A percentile compares a stretch with the other conserved stretches of the same genome.
phyloP scores from a whole-genome alignment of 1,284 basidiomycete genomes.

The Taiwanofungus camphoratus region DNA sequence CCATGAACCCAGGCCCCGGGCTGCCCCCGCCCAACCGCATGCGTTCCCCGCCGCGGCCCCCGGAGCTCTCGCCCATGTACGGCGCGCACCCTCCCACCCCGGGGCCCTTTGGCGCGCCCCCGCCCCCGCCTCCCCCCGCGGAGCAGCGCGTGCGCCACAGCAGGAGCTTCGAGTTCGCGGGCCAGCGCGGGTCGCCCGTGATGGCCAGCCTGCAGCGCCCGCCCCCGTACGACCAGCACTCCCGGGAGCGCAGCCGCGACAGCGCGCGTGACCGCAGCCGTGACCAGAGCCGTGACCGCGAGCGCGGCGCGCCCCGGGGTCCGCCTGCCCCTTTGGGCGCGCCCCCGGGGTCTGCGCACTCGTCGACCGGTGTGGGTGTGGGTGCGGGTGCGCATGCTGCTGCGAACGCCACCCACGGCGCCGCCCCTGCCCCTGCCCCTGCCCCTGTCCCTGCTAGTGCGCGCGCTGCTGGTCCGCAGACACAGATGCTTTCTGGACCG shows the following conservation, averaged over 20 bases:
- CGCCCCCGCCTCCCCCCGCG: constrained; percentile 3
- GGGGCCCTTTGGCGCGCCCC: constrained; percentile 11
- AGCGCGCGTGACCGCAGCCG: constrained; percentile 15
- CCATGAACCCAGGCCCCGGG: constrained; percentile 12
- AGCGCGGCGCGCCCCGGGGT: constrained; percentile 15
- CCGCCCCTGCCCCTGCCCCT: constrained; percentile 8
- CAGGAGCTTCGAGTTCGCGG: constrained; percentile 12
- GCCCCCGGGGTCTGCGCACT: constrained; percentile 16
- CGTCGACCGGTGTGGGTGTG: constrained; percentile 8
- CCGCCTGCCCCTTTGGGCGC: constrained; percentile 12
- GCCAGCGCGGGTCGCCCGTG: constrained; percentile 19
- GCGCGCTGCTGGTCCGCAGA: constrained; percentile 9
- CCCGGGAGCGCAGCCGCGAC: constrained; percentile 15
- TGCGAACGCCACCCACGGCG: constrained; percentile 7
- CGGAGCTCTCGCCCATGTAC: constrained; percentile 31
- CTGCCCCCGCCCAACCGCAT: constrained; percentile 15
- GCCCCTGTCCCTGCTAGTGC: constrained; percentile 3
- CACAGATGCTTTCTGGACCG: constrained; percentile 17
- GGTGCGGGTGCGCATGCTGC: neutral
- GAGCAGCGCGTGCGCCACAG: constrained; percentile 13
- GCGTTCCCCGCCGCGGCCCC: no score
- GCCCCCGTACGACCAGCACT: constrained; percentile 14
- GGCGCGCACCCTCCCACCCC: constrained; percentile 14
- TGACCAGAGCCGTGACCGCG: constrained; percentile 15
- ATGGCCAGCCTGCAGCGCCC: constrained; percentile 29